Evolutionary conservation across 768 basidiomycete species (phyloP), one percentile per base, ranked within the genome.

Genomic region (Rubroboletus satanas): DNA sequence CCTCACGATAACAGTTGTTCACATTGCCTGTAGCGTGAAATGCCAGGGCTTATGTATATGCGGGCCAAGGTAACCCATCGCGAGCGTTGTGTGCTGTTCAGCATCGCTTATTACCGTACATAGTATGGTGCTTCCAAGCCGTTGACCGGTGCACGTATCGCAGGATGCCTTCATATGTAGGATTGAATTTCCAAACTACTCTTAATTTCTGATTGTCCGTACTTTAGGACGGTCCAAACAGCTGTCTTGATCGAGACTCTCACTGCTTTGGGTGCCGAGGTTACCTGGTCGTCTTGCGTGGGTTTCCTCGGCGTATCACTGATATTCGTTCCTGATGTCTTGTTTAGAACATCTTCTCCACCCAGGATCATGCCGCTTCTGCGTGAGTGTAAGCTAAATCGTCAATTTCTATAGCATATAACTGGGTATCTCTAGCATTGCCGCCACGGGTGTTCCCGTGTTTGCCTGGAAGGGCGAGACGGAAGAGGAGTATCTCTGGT

Each of bases 381-480:
- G 97, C 92, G 89, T 92, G 72, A 68, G 87, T 81, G 15, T 18
- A 18, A 4, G 41, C 10, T 55, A 42, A 38, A 33, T 26, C 14
- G 1, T 46, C 23, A 4, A 36, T 43, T 44, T 33, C 1, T 9
- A 41, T 35, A 12, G 26, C 52, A 45, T 41, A 21, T 60, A 37
- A 63, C 49, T 7, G 14, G 35, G 3, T 29, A 5, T 57, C 11
- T 52, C 21, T 65, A 93, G 90, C 62, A 98, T 98, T 61, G 96
- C 96, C 61, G 96, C 94, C 17, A 98, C 97, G 56, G 96, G 96
- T 63, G 91, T 98, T 52, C 97, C 97, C 62, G 97, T 98, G 66
- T 99, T 85, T 69, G 97, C 97, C 39, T 99, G 97, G 97, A 99
- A 99, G 79, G 97, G 97, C 53, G 97, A 99, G 80, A 95, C 95